Percentiles rank a stretch among this genome's conserved stretches.
phyloP scores from a whole-genome alignment of 768 basidiomycete species.

The Phlegmacium glaucopus region DNA sequence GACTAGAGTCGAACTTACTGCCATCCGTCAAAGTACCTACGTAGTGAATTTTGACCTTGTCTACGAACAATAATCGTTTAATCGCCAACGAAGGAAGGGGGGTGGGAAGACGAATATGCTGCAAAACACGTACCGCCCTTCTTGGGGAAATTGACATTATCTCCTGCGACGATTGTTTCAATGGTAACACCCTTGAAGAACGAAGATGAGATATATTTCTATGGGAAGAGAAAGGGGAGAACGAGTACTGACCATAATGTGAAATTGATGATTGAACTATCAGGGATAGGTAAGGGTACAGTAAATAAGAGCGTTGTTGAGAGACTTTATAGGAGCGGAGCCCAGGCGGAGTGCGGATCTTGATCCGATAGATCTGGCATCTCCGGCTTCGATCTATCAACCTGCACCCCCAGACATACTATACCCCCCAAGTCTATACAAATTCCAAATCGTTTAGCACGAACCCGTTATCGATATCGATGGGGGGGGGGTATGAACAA shows the following conservation, averaged over 20 bases:
- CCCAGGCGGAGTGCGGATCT: slow-evolving; percentile 69
- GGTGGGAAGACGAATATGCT: slow-evolving; percentile 9
- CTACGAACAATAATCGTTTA: slow-evolving; percentile 33
- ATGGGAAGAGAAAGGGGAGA: not conserved
- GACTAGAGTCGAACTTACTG: slow-evolving; percentile 69
- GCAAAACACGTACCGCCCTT: slow-evolving; percentile 53
- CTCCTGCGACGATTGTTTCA: slow-evolving; percentile 54
- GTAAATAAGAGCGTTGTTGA: slow-evolving; percentile 15
- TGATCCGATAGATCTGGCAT: slow-evolving; percentile 58
- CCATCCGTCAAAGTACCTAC: slow-evolving; percentile 68
- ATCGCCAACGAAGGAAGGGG: slow-evolving; percentile 9
- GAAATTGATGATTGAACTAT: slow-evolving; percentile 23
- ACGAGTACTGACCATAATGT: slow-evolving; percentile 14
- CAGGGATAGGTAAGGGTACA: slow-evolving; percentile 31
- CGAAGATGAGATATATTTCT: not conserved
- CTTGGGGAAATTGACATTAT: slow-evolving; percentile 63
- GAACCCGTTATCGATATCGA: slow-evolving; percentile 8
- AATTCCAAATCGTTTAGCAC: not conserved
- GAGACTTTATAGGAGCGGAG: slow-evolving; percentile 42
- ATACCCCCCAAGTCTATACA: too few species aligned
- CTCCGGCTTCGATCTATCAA: slow-evolving; percentile 25
- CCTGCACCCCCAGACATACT: too few species aligned
- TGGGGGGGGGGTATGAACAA: too few species aligned
- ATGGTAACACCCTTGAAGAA: slow-evolving; percentile 65
- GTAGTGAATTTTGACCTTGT: slow-evolving; percentile 76